Conservation (phyloP, 768 basidiomycete species). For the Dendrothele bispora region DNA sequence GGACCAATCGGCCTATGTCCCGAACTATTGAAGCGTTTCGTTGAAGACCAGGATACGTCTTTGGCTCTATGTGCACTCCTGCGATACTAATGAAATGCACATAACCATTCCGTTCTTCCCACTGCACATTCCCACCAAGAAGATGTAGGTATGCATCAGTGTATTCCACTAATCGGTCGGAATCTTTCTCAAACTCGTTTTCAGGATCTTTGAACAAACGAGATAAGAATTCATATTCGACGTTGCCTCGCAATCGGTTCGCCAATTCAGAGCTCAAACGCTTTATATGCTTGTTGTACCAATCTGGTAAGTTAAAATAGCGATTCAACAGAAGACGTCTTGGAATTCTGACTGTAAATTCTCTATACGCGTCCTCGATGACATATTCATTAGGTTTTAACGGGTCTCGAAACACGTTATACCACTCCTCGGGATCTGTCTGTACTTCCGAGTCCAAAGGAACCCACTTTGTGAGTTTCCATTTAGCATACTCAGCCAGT, state of each 20-base stretch:
- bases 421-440: neutral
- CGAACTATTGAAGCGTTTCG: constrained; percentile 9
- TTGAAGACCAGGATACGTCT: constrained; percentile 4
- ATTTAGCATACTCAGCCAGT: neutral
- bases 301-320: neutral
- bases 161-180: neutral
- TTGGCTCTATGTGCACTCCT: neutral
- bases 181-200: neutral
- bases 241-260: neutral
- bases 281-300: neutral
- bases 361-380: neutral
- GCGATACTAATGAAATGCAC: neutral
- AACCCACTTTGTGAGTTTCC: neutral
- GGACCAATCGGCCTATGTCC: constrained; percentile 15
- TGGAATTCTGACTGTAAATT: neutral
- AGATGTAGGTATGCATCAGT: neutral
- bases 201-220: neutral
- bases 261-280: neutral
- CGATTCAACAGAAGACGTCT: neutral
- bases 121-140: neutral
- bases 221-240: neutral
- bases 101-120: neutral
- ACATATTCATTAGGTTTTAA: neutral
- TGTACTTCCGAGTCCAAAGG: neutral
- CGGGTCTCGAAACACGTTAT: neutral